These are phyloP conservation scores for Fusarium beomiforme DNA, from an alignment of 2,329 filamentous ascomycete genomes.

Conservation along the genomic window DNA sequence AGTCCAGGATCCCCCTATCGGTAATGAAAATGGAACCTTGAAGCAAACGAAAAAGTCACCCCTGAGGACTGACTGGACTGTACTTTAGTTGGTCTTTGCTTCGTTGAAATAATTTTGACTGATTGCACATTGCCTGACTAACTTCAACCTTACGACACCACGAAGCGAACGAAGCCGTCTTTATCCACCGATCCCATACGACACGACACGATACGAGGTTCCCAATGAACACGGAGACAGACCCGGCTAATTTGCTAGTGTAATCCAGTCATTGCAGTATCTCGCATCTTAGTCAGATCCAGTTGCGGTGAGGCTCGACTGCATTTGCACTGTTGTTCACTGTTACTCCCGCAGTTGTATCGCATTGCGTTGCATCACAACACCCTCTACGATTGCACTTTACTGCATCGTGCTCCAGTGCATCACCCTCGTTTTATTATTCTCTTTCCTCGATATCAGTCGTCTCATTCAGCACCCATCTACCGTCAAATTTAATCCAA, in stretches of 20 bases:
- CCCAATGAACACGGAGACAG: neutral
- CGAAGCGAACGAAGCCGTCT: neutral
- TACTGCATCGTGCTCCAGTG: neutral
- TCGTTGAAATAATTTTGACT: neutral
- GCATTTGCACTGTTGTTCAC: slow-evolving; percentile 10
- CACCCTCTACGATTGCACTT: neutral
- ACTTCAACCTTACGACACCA: slow-evolving; percentile 1
- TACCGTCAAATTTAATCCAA: neutral
- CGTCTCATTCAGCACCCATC: neutral
- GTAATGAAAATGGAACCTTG: neutral
- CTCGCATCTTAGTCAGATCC: slow-evolving; percentile 23
- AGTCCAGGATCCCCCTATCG: slow-evolving; percentile 4
- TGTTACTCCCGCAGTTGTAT: slow-evolving; percentile 28
- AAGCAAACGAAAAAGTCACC: neutral
- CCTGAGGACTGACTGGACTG: slow-evolving; percentile 1
- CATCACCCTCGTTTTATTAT: neutral
- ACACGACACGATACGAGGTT: slow-evolving; percentile 7
- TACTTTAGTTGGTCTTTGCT: neutral
- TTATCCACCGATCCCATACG: neutral
- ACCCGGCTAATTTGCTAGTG: slow-evolving; percentile 19
- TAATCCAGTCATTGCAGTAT: neutral
- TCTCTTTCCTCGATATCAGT: neutral
- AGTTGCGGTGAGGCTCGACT: slow-evolving; percentile 12
- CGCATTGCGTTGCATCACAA: slow-evolving; percentile 8
- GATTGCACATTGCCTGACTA: neutral